Conservation (phyloP, 2,329 filamentous ascomycete species). For the Bipolaris gigantea region DNA sequence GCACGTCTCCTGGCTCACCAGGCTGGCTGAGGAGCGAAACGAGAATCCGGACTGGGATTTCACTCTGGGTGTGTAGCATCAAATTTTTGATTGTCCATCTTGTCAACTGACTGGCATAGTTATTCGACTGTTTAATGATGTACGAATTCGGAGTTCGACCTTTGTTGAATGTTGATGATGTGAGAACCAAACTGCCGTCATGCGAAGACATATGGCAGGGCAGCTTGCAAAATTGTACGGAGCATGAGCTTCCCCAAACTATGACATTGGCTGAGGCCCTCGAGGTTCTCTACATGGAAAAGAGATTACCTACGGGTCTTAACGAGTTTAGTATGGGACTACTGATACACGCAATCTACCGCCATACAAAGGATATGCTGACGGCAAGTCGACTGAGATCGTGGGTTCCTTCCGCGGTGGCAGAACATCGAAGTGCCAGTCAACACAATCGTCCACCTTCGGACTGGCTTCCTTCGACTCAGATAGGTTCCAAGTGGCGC, state of each 20-base stretch:
- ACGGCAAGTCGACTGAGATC: slow-evolving; percentile 50
- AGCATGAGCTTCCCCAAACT: neutral
- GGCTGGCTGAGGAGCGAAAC: neutral
- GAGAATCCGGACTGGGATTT: slow-evolving; percentile 9
- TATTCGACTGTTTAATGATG: slow-evolving; percentile 10
- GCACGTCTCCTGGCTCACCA: neutral
- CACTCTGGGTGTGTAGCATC: slow-evolving; percentile 10
- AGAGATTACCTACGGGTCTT: slow-evolving; percentile 48
- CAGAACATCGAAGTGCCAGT: slow-evolving; percentile 16
- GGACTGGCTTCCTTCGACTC: slow-evolving; percentile 53
- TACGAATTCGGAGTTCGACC: slow-evolving; percentile 16
- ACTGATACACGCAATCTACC: slow-evolving; percentile 55
- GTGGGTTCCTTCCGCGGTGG: slow-evolving; percentile 30
- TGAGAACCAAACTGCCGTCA: slow-evolving; percentile 9
- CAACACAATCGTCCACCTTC: neutral
- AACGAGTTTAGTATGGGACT: slow-evolving; percentile 55
- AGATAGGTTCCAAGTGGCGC: slow-evolving; percentile 54
- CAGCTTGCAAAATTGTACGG: neutral
- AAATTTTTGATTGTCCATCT: neutral
- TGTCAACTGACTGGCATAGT: neutral
- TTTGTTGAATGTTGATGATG: slow-evolving; percentile 11
- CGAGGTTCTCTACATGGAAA: slow-evolving; percentile 54
- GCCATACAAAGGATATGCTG: slow-evolving; percentile 54
- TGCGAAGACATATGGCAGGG: slow-evolving; percentile 16
- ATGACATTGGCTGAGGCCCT: slow-evolving; percentile 35